Percentiles rank a stretch among this genome's conserved stretches.
Evolutionary conservation across 768 basidiomycete genomes (phyloP).

Genomic region (Aureoboletus auriporus): DNA sequence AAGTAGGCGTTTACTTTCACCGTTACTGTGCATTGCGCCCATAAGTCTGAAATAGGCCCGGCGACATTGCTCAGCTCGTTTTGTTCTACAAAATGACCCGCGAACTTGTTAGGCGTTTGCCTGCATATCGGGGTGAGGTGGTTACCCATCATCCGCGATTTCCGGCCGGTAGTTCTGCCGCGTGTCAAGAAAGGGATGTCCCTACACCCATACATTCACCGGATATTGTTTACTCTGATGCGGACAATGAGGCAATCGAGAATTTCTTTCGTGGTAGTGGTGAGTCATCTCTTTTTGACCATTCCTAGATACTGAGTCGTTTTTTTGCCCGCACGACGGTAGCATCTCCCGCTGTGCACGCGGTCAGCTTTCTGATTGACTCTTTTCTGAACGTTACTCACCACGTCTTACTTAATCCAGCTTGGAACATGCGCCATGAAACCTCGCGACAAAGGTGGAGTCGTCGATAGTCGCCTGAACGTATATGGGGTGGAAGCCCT

Average conservation of each 20-base stretch:
- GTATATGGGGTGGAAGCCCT: constrained; percentile 11
- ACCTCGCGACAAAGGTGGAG: constrained; percentile 15
- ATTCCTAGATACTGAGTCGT: neutral
- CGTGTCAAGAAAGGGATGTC: constrained; percentile 10
- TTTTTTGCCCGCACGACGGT: neutral
- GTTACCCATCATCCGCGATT: constrained; percentile 21
- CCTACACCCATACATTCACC: constrained; percentile 24
- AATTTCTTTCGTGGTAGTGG: constrained; percentile 12
- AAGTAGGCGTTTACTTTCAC: constrained; percentile 28
- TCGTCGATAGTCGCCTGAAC: constrained; percentile 11
- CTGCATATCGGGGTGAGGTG: constrained; percentile 15
- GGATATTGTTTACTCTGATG: constrained; percentile 28
- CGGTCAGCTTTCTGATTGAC: neutral
- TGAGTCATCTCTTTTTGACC: neutral
- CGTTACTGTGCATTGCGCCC: neutral
- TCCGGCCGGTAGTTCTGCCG: constrained; percentile 23
- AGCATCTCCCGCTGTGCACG: neutral
- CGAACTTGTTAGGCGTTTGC: constrained; percentile 53
- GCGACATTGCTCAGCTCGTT: constrained; percentile 42
- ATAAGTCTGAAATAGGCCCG: neutral
- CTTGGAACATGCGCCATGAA: constrained; percentile 71
- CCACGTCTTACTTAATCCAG: constrained; percentile 24
- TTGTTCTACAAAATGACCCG: constrained; percentile 52
- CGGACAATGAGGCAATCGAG: constrained; percentile 33
- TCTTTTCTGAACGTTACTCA: neutral